These are phyloP conservation scores for Starmerella geochares DNA, from an alignment of 805 yeast species.

Conservation along the genomic window DNA sequence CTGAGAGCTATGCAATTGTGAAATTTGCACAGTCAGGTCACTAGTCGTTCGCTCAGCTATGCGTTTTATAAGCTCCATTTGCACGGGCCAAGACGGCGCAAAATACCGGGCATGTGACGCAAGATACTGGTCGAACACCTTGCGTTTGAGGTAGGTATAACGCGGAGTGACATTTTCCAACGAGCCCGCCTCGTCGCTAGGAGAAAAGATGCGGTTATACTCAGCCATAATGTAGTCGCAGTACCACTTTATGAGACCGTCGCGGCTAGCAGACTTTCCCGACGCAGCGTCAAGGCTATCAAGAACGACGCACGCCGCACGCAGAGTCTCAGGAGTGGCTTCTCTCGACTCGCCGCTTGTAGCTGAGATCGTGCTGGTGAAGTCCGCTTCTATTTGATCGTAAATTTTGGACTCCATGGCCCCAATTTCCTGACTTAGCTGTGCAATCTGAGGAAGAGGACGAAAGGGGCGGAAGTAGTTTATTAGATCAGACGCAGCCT, in stretches of 20 bases:
- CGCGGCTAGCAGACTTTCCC: constrained; percentile 43
- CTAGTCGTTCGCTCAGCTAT: constrained; percentile 62
- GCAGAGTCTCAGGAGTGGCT: constrained; percentile 8
- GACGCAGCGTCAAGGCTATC: constrained; percentile 39
- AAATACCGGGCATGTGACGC: constrained; percentile 45
- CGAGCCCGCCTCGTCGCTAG: constrained; percentile 87
- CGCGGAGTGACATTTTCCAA: constrained; percentile 76
- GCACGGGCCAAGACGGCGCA: constrained; percentile 65
- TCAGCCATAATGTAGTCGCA: constrained; percentile 61
- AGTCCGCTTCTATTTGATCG: constrained; percentile 64
- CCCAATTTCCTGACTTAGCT: constrained; percentile 48
- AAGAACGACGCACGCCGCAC: constrained; percentile 58
- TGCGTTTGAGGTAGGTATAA: constrained; percentile 62
- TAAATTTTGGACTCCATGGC: constrained; percentile 51
- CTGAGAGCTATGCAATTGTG: constrained; percentile 28
- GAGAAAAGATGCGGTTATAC: constrained; percentile 60
- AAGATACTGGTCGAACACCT: constrained; percentile 47
- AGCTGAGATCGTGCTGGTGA: constrained; percentile 34
- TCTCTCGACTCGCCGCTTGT: not conserved
- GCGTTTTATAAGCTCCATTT: constrained; percentile 44
- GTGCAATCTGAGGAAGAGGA: constrained; percentile 69
- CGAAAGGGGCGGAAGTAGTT: constrained; percentile 68
- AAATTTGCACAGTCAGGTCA: constrained; percentile 50
- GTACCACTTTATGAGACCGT: constrained; percentile 63
- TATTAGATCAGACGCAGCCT: constrained; percentile 64